These are phyloP conservation scores for Entophlyctis luteolus DNA, from an alignment of 192 early-diverging fungal genomes.

Conservation along the genomic window DNA sequence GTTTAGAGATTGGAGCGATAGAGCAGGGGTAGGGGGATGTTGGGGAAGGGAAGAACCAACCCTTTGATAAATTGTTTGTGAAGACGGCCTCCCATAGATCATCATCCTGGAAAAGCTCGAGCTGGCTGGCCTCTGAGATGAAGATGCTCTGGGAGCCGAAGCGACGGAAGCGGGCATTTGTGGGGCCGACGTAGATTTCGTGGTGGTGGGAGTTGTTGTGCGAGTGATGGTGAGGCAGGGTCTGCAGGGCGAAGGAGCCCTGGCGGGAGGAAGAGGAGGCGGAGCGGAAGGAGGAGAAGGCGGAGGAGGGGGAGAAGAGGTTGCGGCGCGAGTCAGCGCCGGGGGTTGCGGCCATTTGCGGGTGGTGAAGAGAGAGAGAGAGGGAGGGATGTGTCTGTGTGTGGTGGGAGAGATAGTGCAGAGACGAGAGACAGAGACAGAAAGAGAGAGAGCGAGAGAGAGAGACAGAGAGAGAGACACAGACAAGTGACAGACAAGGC, in stretches of 20 bases:
- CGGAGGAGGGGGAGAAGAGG: background rate
- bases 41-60: background rate
- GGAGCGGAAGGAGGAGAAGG: background rate
- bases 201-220: background rate
- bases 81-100: conserved; percentile 6
- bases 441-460: background rate
- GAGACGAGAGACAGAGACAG: background rate
- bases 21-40: background rate
- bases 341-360: too few species aligned
- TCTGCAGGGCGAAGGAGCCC: background rate
- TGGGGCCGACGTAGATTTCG: background rate
- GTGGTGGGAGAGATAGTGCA: background rate
- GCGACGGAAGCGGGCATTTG: background rate
- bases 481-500: too few species aligned
- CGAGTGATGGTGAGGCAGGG: background rate
- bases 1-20: background rate
- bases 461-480: too few species aligned
- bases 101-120: background rate
- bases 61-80: background rate
- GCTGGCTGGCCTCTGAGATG: background rate
- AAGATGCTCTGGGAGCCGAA: background rate
- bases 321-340: background rate
- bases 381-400: background rate
- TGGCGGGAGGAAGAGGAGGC: background rate
- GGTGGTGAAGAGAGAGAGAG: too few species aligned